Evolutionary conservation across 2,329 filamentous ascomycete species (phyloP).

Genomic region (Acephala macrosclerotiorum): DNA sequence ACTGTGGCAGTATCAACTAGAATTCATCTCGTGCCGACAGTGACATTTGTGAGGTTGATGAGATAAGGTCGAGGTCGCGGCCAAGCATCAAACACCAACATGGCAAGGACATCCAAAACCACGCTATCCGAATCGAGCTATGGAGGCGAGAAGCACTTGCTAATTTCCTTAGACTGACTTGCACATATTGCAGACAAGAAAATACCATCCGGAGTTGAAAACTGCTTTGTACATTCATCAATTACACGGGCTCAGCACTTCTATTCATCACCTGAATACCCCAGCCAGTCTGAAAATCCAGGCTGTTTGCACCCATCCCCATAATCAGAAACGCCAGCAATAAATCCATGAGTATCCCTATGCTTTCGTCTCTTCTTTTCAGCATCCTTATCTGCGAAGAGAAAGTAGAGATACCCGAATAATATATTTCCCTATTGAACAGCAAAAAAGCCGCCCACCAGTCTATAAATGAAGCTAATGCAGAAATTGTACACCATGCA

Average conservation of each 20-base stretch:
- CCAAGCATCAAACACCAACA: constrained; percentile 10
- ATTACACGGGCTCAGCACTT: not conserved
- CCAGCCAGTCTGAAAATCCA: constrained; percentile 7
- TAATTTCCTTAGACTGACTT: not conserved
- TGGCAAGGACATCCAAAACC: not conserved
- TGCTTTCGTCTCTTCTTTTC: constrained; percentile 7
- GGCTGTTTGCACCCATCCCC: not conserved
- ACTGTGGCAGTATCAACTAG: no score
- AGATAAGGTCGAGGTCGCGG: not conserved
- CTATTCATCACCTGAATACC: not conserved
- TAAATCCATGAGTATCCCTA: constrained; percentile 5
- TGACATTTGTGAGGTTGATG: not conserved
- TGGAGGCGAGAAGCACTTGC: not conserved
- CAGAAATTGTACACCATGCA: constrained; percentile 21
- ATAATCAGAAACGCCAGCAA: not conserved
- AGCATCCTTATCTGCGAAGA: constrained; percentile 11
- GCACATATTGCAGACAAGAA: not conserved
- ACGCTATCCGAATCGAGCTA: not conserved
- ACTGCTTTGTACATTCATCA: constrained; percentile 5
- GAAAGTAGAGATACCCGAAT: constrained; percentile 4
- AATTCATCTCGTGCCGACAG: no score
- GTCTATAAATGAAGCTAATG: constrained; percentile 24
- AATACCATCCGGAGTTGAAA: not conserved
- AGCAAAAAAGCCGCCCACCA: constrained; percentile 12
- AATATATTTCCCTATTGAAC: constrained; percentile 20